Evolutionary conservation across 225 moss, liverwort and hornwort species (phyloP), one percentile per base, ranked within the genome.

Genomic region (Thuidium tamariscinum): DNA sequence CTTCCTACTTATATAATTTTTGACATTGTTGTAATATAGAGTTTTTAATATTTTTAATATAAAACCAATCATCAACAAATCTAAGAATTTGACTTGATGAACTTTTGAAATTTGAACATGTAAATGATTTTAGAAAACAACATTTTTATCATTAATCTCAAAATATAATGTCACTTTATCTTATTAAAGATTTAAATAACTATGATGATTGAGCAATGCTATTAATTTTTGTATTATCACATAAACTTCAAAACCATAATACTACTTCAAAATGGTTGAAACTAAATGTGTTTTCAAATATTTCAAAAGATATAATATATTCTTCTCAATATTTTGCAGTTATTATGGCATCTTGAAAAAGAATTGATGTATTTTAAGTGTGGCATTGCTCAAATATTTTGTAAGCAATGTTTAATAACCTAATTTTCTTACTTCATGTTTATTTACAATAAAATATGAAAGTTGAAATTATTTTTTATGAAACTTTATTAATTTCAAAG

Each of bases 341-440:
- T 87, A 4, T 23, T 84, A 41, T 66, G 75, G 44, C 84, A 89
- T 76, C 75, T 89, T 68, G 67, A 81, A 75, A 66, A 83, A 42
- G 81, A 89, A 30, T 69, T 87, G 29, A 17, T 13, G 7, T 68
- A 60, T 22, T 89, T 89, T 25, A 84, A 87, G 21, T 89, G 87
- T 81, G 84, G 84, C 60, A 60, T 80, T 61, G 87, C 87, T 62
- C 89, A 87, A 83, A 67, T 87, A n/a, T 87, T 89, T 76, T 87
- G 87, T 87, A 87, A 61, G 84, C 9, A 68, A 11, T 69, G 3
- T 32, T 10, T 30, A 23, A 7, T 62, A 22, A 46, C 9, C 2
- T 37, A 5, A 1, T 32, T 21, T 72, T 32, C 1, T 16, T 60
- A 8, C 13, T 48, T 37, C 6, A 20, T 20, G 3, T 55, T 77